A percentile compares a stretch with the other conserved stretches of the same genome.
phyloP scores from a whole-genome alignment of 768 basidiomycete genomes.

The Mycena haematopus region DNA sequence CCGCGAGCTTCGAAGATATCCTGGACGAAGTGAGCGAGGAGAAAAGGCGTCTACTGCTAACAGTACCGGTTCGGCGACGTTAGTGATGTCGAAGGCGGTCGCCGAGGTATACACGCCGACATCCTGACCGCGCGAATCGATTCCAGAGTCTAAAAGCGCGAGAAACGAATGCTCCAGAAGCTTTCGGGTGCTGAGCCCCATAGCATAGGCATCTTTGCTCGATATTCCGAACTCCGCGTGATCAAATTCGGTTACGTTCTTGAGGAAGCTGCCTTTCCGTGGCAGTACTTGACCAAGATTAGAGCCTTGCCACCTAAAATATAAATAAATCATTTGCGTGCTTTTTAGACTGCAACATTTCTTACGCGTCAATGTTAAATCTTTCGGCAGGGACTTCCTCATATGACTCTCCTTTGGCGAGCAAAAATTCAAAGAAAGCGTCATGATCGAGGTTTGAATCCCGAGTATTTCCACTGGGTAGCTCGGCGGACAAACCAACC shows the following conservation, averaged over 20 bases:
- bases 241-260: background rate
- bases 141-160: background rate
- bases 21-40: background rate
- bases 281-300: background rate
- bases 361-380: constrained; percentile 2
- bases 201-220: background rate
- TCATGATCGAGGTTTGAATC: constrained; percentile 1
- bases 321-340: background rate
- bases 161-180: background rate
- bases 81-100: background rate
- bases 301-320: background rate
- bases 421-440: background rate
- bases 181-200: background rate
- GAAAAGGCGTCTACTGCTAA: background rate
- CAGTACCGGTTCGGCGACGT: background rate
- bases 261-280: background rate
- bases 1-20: background rate
- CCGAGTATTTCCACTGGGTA: background rate
- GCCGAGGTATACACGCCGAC: background rate
- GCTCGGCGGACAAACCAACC: background rate
- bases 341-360: background rate
- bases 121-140: background rate
- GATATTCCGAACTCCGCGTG: background rate
- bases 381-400: background rate
- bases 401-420: background rate